A percentile compares a stretch with the other conserved stretches of the same genome.
phyloP scores from a whole-genome alignment of 2,329 filamentous ascomycete species.

The Acrodontium crateriforme region DNA sequence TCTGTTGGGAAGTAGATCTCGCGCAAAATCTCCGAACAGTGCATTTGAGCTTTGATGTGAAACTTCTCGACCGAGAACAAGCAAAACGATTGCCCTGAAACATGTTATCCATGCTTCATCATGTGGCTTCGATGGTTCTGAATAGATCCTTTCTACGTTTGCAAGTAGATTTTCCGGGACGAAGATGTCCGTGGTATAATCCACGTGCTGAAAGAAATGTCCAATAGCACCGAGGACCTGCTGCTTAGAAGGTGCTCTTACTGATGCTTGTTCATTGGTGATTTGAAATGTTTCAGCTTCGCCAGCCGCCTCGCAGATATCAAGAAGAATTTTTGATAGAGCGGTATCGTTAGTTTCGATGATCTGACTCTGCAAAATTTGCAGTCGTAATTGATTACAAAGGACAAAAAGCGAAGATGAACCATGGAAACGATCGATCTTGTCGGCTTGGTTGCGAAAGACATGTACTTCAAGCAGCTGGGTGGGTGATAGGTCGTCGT shows the following conservation, averaged over 20 bases:
- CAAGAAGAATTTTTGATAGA: not conserved
- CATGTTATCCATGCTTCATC: not conserved
- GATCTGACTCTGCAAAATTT: not conserved
- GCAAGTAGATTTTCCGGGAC: not conserved
- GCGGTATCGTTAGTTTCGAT: not conserved
- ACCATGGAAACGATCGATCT: not conserved
- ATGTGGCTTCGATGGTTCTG: not conserved
- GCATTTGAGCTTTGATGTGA: not conserved
- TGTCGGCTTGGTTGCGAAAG: not conserved
- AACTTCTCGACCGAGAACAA: not conserved
- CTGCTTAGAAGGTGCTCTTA: not conserved
- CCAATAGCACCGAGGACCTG: not conserved
- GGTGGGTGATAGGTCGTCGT: not conserved
- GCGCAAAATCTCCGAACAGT: not conserved
- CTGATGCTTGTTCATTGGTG: not conserved
- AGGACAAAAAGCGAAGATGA: not conserved
- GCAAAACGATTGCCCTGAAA: not conserved
- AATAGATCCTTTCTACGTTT: not conserved
- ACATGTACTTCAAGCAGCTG: not conserved
- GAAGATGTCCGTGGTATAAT: conserved; percentile 1
- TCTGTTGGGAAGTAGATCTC: not conserved
- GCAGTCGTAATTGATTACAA: not conserved
- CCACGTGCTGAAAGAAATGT: conserved; percentile 1
- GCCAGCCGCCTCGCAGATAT: not conserved
- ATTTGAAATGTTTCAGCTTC: not conserved